A percentile compares a stretch with the other conserved stretches of the same genome.
phyloP scores from a whole-genome alignment of 176 grass and related monocot species.

The Oryza meridionalis region DNA sequence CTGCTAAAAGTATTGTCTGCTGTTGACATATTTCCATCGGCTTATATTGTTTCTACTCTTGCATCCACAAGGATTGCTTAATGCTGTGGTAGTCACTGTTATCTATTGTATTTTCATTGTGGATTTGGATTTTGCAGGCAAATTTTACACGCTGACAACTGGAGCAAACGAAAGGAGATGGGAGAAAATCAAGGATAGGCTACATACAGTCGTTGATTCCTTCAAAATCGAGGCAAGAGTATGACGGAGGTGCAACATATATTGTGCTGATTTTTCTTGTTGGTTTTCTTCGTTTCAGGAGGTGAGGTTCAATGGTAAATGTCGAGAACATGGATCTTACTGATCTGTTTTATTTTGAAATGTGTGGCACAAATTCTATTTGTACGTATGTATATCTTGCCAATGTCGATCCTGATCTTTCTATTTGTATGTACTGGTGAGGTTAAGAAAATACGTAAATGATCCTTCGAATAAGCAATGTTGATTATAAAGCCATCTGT shows the following conservation, averaged over 20 bases:
- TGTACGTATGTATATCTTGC: constrained; percentile 1
- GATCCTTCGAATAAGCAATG: neutral
- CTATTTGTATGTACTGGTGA: no score
- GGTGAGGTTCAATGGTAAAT: constrained; percentile 36
- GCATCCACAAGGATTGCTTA: neutral
- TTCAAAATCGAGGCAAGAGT: constrained; percentile 82
- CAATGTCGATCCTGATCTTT: neutral
- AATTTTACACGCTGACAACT: constrained; percentile 92
- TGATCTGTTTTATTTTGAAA: constrained; percentile 30
- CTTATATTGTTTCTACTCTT: neutral
- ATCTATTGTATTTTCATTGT: constrained; percentile 21
- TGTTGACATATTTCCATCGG: neutral
- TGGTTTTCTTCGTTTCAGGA: constrained; percentile 35
- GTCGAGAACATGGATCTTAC: constrained; percentile 39
- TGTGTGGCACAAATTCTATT: neutral
- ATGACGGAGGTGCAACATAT: constrained; percentile 7
- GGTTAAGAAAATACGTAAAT: no score
- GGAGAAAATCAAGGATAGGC: constrained; percentile 94
- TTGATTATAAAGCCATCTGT: constrained; percentile 3
- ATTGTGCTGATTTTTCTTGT: constrained; percentile 23
- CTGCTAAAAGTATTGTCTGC: neutral
- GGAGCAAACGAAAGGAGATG: constrained; percentile 97
- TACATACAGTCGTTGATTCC: constrained; percentile 76
- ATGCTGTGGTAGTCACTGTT: neutral
- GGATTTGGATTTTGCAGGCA: constrained; percentile 53